phyloP scores from a whole-genome alignment of 805 yeast species.

The Sugiyamaella valdiviana region DNA sequence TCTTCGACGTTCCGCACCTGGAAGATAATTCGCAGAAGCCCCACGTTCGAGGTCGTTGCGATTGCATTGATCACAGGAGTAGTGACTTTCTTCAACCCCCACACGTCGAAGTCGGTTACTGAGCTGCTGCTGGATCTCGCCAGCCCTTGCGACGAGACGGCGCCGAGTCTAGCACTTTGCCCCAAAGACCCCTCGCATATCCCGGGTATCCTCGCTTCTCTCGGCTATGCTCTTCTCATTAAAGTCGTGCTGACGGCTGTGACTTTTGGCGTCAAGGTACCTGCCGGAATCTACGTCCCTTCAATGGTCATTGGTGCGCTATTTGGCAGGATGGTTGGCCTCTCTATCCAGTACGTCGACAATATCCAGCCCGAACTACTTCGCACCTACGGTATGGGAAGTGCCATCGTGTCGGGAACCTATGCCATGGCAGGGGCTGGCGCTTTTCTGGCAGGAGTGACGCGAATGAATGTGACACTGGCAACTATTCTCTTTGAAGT shows the following conservation, averaged over 20 bases:
- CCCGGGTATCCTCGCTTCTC: conserved; percentile 30
- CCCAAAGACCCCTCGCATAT: conserved; percentile 27
- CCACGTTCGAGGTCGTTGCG: conserved; percentile 41
- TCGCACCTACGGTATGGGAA: not conserved
- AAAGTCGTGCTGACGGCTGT: conserved; percentile 44
- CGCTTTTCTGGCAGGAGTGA: conserved; percentile 90
- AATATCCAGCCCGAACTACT: conserved; percentile 23
- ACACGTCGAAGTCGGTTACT: conserved; percentile 43
- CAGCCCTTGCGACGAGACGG: conserved; percentile 37
- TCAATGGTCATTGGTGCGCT: conserved; percentile 59
- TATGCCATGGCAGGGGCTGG: conserved; percentile 97
- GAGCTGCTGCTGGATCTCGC: conserved; percentile 47
- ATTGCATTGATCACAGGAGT: conserved; percentile 43
- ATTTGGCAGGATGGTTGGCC: conserved; percentile 48
- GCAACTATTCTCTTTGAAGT: conserved; percentile 84
- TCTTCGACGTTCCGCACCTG: conserved; percentile 34
- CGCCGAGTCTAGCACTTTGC: conserved; percentile 21
- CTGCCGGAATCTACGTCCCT: conserved; percentile 58
- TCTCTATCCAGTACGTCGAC: conserved; percentile 38
- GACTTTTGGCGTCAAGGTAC: conserved; percentile 53
- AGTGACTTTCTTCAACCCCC: conserved; percentile 44
- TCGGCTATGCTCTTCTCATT: conserved; percentile 39
- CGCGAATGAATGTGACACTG: conserved; percentile 85
- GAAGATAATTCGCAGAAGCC: conserved; percentile 34
- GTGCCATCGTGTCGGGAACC: conserved; percentile 72